These are phyloP conservation scores for Podospora fimiseda DNA, from an alignment of 495 filamentous ascomycete genomes.

Conservation along the genomic window DNA sequence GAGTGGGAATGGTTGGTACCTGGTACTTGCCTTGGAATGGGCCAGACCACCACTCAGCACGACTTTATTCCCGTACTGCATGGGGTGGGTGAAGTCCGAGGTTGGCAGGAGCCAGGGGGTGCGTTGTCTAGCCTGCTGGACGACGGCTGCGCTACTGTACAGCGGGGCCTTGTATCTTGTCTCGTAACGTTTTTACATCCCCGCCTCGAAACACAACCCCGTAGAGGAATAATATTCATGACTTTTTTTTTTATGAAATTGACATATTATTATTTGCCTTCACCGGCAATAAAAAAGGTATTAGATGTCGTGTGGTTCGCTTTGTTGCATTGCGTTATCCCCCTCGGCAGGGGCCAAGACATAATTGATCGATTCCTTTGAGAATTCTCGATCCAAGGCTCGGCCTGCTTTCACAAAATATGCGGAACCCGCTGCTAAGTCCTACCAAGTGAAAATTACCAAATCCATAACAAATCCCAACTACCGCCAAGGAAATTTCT, in stretches of 20 bases:
- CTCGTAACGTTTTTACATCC: not conserved
- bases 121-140: too few relatives aligned
- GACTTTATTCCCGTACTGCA: slow-evolving; percentile 5
- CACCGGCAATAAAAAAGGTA: too few relatives aligned
- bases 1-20: not conserved
- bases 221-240: not conserved
- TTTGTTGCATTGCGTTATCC: not conserved
- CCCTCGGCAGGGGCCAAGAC: not conserved
- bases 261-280: too few relatives aligned
- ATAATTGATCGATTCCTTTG: not conserved
- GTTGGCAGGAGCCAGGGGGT: not conserved
- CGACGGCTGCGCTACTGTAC: not conserved
- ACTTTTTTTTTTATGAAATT: too few relatives aligned
- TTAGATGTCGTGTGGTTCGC: not conserved
- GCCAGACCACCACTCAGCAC: slow-evolving; percentile 22
- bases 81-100: not conserved
- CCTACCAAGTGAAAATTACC: not conserved
- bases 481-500: not conserved
- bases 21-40: slow-evolving; percentile 13
- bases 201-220: not conserved
- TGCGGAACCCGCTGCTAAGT: not conserved
- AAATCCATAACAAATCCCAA: not conserved
- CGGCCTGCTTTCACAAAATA: not conserved
- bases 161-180: not conserved
- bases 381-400: not conserved